Conservation (phyloP, 2,329 filamentous ascomycete genomes). For the Rachicladosporium sp. region DNA sequence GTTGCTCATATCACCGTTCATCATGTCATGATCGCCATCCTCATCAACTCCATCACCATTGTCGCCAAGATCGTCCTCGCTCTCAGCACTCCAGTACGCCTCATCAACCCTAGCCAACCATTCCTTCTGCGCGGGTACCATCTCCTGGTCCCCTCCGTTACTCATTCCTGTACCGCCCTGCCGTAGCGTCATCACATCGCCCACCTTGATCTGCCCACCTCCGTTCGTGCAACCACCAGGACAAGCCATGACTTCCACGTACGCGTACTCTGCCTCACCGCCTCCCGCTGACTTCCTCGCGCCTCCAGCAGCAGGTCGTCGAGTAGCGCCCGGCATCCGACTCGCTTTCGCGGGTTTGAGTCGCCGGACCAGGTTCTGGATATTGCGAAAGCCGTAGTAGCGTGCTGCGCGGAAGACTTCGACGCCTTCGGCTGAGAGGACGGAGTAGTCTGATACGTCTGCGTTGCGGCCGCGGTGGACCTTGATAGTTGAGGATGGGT, state of each 20-base stretch:
- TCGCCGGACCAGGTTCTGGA: constrained; percentile 90
- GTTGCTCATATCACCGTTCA: constrained; percentile 3
- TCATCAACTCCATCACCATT: constrained; percentile 6
- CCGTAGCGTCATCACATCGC: constrained; percentile 50
- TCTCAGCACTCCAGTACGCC: constrained; percentile 24
- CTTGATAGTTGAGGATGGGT: constrained; percentile 61
- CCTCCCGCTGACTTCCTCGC: constrained; percentile 23
- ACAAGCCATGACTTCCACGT: constrained; percentile 98
- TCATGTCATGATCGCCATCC: constrained; percentile 7
- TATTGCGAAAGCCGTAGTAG: constrained; percentile 96
- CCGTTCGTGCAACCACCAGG: constrained; percentile 98
- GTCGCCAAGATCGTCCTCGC: constrained; percentile 9
- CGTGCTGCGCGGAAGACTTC: constrained; percentile 66
- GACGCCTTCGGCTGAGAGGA: constrained; percentile 39
- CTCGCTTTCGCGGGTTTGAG: constrained; percentile 70
- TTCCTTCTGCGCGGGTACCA: constrained; percentile 65
- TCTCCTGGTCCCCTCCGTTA: constrained; percentile 22
- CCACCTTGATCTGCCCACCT: constrained; percentile 85
- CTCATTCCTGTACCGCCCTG: constrained; percentile 22
- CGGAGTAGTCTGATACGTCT: constrained; percentile 77
- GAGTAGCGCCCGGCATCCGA: constrained; percentile 64
- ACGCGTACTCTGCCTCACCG: constrained; percentile 56
- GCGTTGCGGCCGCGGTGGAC: constrained; percentile 69
- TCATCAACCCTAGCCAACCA: constrained; percentile 68
- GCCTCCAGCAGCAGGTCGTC: constrained; percentile 37